Evolutionary conservation across 1,284 basidiomycete genomes (phyloP).

Genomic region (Ceratobasidium sp.): DNA sequence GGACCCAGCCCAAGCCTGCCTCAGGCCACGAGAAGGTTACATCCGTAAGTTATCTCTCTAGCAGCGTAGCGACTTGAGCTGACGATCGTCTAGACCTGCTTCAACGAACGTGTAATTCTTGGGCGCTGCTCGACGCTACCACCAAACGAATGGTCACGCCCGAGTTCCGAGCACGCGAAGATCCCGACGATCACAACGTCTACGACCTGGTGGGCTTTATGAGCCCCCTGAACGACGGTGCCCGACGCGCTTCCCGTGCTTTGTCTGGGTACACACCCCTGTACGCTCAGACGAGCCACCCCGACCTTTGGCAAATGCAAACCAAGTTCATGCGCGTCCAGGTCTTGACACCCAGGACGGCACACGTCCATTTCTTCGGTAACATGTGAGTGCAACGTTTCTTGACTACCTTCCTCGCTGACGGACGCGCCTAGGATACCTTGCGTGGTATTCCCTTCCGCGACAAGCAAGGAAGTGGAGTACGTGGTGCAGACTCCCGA

Average conservation of each 20-base stretch:
- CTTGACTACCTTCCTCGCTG: too few relatives aligned
- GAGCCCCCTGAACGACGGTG: slow-evolving; percentile 1
- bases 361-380: background rate
- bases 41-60: too few relatives aligned
- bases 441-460: background rate
- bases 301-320: slow-evolving; percentile 8
- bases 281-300: background rate
- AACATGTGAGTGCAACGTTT: background rate
- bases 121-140: too few relatives aligned
- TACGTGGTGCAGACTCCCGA: background rate
- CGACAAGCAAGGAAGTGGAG: background rate
- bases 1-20: too few relatives aligned
- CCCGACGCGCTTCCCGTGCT: background rate
- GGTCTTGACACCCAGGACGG: too few relatives aligned
- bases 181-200: too few relatives aligned
- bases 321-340: background rate
- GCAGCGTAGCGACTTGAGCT: too few relatives aligned
- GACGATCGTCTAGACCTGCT: too few relatives aligned
- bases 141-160: too few relatives aligned
- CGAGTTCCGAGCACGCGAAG: too few relatives aligned
- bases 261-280: background rate
- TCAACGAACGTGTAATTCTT: too few relatives aligned
- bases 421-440: background rate
- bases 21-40: too few relatives aligned
- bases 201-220: background rate